Evolutionary conservation across 1,284 basidiomycete genomes (phyloP).

Genomic region (Coniferiporia sulphurascens): DNA sequence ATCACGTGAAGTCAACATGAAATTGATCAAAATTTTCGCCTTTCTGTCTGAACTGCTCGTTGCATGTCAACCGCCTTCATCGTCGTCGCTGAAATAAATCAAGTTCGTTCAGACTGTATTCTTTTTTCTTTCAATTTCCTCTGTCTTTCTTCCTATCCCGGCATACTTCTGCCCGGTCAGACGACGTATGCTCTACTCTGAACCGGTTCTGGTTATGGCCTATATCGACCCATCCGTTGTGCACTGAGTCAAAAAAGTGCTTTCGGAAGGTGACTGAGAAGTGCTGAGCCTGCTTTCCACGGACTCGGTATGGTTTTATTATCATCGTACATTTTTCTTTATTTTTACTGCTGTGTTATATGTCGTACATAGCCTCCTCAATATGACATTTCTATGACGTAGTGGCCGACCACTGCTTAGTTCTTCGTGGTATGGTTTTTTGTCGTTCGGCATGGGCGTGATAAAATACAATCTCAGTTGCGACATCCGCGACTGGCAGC

Average conservation of each 20-base stretch:
- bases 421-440: too few relatives aligned
- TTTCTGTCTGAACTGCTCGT: background rate
- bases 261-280: slow-evolving; percentile 17
- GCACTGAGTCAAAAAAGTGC: slow-evolving; percentile 10
- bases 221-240: slow-evolving; percentile 36
- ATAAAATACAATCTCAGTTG: too few relatives aligned
- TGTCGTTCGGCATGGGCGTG: too few relatives aligned
- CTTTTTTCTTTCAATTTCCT: background rate
- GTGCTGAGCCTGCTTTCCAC: slow-evolving; percentile 9
- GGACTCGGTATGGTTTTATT: slow-evolving; percentile 14
- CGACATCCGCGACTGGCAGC: too few relatives aligned
- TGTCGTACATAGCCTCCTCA: too few relatives aligned
- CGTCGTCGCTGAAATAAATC: slow-evolving; percentile 1
- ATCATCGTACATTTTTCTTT: slow-evolving; percentile 3
- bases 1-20: background rate
- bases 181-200: slow-evolving; percentile 48
- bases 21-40: background rate
- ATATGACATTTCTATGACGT: too few relatives aligned
- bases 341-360: too few relatives aligned
- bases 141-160: slow-evolving; percentile 22
- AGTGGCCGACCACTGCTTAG: too few relatives aligned
- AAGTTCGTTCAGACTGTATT: background rate
- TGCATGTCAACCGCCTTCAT: background rate
- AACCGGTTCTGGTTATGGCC: slow-evolving; percentile 70
- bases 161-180: slow-evolving; percentile 74